Evolutionary conservation across 2,329 filamentous ascomycete genomes (phyloP).

Genomic region (Tricladium varicosporioides): DNA sequence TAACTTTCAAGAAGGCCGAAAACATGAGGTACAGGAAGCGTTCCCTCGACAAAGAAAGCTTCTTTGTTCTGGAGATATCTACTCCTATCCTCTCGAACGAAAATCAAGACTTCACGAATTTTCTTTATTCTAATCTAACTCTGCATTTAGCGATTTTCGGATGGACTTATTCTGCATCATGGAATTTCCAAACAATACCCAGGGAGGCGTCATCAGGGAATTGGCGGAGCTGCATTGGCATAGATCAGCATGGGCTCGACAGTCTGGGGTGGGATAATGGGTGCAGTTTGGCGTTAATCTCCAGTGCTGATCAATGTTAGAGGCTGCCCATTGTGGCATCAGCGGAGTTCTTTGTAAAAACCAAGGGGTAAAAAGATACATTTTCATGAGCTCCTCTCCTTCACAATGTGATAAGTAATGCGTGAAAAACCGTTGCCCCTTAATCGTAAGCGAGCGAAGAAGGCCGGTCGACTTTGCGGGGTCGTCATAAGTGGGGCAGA

Average conservation of each 20-base stretch:
- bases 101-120: not conserved
- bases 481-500: not conserved
- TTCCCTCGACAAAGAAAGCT: not conserved
- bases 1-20: no score
- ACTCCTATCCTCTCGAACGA: not conserved
- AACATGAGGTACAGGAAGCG: not conserved
- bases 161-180: not conserved
- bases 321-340: no score
- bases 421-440: not conserved
- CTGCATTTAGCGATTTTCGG: not conserved
- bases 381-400: no score
- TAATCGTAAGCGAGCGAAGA: not conserved
- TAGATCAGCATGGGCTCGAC: not conserved
- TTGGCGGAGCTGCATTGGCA: not conserved
- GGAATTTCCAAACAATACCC: not conserved
- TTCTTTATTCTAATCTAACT: not conserved
- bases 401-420: no score
- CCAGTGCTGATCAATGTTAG: no score
- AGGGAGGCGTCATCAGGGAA: not conserved
- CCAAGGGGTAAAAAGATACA: no score
- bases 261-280: no score
- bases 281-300: no score
- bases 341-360: no score
- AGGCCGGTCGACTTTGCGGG: not conserved
- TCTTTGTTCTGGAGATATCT: no score